Base-by-base conservation (phyloP, 441 rosid species). In the Brassica hybrid region DNA sequence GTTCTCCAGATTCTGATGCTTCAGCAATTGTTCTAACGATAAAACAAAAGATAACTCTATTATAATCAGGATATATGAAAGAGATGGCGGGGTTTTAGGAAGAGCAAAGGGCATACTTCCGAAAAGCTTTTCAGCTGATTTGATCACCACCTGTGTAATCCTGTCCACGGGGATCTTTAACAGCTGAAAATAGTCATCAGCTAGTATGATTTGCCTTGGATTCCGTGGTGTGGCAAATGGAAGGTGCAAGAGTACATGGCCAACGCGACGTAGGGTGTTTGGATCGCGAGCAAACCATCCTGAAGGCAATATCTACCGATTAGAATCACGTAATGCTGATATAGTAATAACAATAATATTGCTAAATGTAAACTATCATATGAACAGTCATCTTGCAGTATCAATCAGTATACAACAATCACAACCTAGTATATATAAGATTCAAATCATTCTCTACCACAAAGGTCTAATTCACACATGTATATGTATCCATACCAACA, bases 271-370 rank as follows among this genome's bases (percentile, higher is more conserved):
- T 61, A 96, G 82, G 84, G 88, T 78, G 70, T 66, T 85, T 67
- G 99, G 94, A 89, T 96, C 97, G 78, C 85, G 93, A 16, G 97
- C 96, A 86, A 91, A 87, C 97, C 92, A 92, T 27, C 99, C 99
- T 96, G 88, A 84, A 84, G 74, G n/a, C 32, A 60, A 67, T 32
- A 69, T 75, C 21, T 14, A 65, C 16, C 23, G 23, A 65, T 80
- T 7, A 71, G 73, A 70, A 70, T 52, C n/a, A n/a, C n/a, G n/a
- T 12, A 67, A 38, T 62, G 27, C 61, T 60, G 52, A 23, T 12
- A n/a, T n/a, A n/a, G n/a, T n/a, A n/a, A 16, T 59, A 45, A 23
- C 14, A 9, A 23, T 45, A 59, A 23, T 7, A 10, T 41, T 43
- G 41, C 67, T 9, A 58, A 27, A 36, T 7, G 17, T 43, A 32